Conservation (phyloP, 257 asterid genomes). For the Solanum sejunctum region DNA sequence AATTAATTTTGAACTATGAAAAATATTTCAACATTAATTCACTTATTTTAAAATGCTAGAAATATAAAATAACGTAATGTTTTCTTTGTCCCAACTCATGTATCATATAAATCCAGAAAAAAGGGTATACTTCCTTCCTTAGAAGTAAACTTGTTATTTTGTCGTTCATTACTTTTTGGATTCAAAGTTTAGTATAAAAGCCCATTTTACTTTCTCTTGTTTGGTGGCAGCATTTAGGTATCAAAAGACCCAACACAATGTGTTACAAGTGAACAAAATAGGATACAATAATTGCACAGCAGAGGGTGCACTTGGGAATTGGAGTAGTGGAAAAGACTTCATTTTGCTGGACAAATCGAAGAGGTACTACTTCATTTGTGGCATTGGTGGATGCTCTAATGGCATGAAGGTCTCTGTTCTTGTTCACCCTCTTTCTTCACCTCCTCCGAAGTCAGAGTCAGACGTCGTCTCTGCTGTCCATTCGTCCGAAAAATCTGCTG, state of each 20-base stretch:
- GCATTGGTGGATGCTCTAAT: conserved; percentile 72
- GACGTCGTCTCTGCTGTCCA: conserved; percentile 14
- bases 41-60: too few species aligned
- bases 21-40: too few species aligned
- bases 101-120: not conserved
- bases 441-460: conserved; percentile 50
- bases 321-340: conserved; percentile 87
- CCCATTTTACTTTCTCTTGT: not conserved
- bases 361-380: conserved; percentile 78
- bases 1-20: too few species aligned
- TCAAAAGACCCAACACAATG: conserved; percentile 74
- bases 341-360: conserved; percentile 37
- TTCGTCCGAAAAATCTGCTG: conserved; percentile 8
- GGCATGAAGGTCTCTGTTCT: conserved; percentile 84
- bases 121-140: not conserved
- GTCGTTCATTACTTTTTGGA: not conserved
- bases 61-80: too few species aligned
- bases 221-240: conserved; percentile 60
- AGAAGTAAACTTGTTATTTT: not conserved
- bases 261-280: conserved; percentile 61
- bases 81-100: not conserved
- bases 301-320: conserved; percentile 64
- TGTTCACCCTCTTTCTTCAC: conserved; percentile 50
- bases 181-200: too few species aligned
- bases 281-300: conserved; percentile 76